Evolutionary conservation across 352 stramenopile genomes (phyloP), one percentile per base, ranked within the genome.

Genomic region (Aphanomyces cochlioides): DNA sequence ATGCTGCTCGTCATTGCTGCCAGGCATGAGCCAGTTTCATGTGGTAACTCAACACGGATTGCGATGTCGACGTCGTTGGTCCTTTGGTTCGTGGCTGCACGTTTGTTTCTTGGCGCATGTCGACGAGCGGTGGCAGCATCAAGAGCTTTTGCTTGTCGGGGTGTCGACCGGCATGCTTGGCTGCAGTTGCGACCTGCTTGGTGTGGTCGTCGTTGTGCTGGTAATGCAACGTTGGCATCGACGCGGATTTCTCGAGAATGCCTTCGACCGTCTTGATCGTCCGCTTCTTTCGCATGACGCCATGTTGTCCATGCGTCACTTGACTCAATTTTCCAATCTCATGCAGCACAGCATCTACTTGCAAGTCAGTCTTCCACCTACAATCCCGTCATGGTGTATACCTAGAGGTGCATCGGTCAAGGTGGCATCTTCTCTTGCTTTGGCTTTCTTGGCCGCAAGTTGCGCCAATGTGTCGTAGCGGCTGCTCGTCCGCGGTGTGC

Each of bases 21-120:
- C 81, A 89, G 21, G 81, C 78, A 56, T 90, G 82, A 0, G 81
- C 82, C 47, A 90, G 78, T 63, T 84, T 85, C 34, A 90, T 73
- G 72, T 90, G 82, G 65, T 88, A 85, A 4, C 72, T 76, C 4
- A 90, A 76, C 67, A 87, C 75, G 58, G 66, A 47, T 39, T 77
- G 66, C 63, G 67, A 40, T 38, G 74, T 65, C 2, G 56, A 59
- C 43, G 40, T 69, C 66, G 39, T 15, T 53, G 36, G n/a, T 8
- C 39, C 39, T 41, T 58, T 58, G 50, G n/a, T 8, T 58, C 28
- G n/a, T 21, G 50, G n/a, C 8, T 38, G 8, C 8, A 38, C 50
- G 15, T 28, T 37, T 10, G 43, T 39, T 17, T 61, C 54, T 7
- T 61, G 54, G 3, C 39, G 41, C 41, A 50, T 41, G 41, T 67